Base-by-base conservation (phyloP, 768 basidiomycete species). In the Suillus occidentalis region DNA sequence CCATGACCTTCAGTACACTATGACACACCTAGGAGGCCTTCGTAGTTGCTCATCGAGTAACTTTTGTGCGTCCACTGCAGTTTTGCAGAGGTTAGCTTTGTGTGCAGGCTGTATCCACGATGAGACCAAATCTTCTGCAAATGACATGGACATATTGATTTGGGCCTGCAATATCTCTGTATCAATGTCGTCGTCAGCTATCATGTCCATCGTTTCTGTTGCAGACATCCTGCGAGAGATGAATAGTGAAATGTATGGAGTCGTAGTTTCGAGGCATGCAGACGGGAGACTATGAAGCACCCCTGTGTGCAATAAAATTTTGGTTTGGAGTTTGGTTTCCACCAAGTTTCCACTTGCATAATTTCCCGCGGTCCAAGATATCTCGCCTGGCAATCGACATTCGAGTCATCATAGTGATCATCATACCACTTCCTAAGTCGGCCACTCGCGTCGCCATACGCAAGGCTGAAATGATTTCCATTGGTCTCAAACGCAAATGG, bases 141-240 rank as follows among this genome's bases (percentile, higher is more conserved):
- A 86, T 6, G 91, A 88, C 86, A 93, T 86, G 25, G 91, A 87
- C 70, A 91, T 78, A 75, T 94, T 89, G 61, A 93, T 87, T 77
- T 90, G 90, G n/a, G 91, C 91, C 74, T 93, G 92, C 47, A 94
- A 79, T 40, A 84, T 79, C 70, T 91, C 89, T 58, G 80, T 68
- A 72, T 92, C 89, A 53, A 91, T 80, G 47, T 83, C 82, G 64
- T 88, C 85, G 68, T 87, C 84, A n/a, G 70, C 65, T 61, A 70
- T 70, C 22, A 63, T 63, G 6, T 67, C 72, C 77, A 77, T 76
- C 37, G 37, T 53, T 42, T 42, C 13, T 49, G 43, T 53, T 14
- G 42, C 63, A 60, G 47, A 40, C 64, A 83, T 77, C 37, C 43
- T 42, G 28, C 61, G 56, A 57, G 25, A 63, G 45, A 52, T 34